Percentiles rank a stretch among this genome's conserved stretches.
These are phyloP conservation scores for Adansonia gregorii DNA, from an alignment of 441 rosid genomes.

Conservation along the genomic window DNA sequence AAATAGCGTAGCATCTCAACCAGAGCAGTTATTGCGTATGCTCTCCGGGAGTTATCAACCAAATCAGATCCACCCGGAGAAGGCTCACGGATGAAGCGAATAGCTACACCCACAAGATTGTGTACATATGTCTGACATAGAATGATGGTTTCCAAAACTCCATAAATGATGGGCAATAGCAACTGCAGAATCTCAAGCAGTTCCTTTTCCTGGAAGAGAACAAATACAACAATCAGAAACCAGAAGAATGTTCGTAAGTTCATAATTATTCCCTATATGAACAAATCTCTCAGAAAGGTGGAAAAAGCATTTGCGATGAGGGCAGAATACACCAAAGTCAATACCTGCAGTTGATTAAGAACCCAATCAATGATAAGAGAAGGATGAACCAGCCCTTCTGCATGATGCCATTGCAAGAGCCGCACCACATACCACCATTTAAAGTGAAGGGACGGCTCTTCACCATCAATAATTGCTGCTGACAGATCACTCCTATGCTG, in stretches of 20 bases:
- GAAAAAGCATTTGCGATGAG: not conserved
- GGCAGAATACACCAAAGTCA: not conserved
- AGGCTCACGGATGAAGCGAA: conserved; percentile 84
- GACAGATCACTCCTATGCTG: conserved; percentile 62
- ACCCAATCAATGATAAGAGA: conserved; percentile 95
- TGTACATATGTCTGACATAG: conserved; percentile 89
- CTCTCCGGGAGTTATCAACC: conserved; percentile 95
- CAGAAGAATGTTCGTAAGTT: conserved; percentile 26
- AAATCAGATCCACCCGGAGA: conserved; percentile 94
- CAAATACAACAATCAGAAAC: conserved; percentile 37
- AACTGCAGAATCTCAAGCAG: conserved; percentile 82
- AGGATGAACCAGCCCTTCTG: conserved; percentile 92
- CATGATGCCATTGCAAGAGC: conserved; percentile 90
- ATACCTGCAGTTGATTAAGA: conserved; percentile 87
- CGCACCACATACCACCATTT: conserved; percentile 98
- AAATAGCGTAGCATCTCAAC: conserved; percentile 93
- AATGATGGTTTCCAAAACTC: conserved; percentile 82
- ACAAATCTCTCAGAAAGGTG: not conserved
- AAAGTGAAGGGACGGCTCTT: conserved; percentile 83
- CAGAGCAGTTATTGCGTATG: conserved; percentile 85
- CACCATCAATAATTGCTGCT: conserved; percentile 58
- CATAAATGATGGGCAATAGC: conserved; percentile 89
- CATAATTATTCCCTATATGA: conserved; percentile 4
- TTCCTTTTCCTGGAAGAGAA: conserved; percentile 74
- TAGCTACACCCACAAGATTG: conserved; percentile 68